Conservation (phyloP, 2,329 filamentous ascomycete species). For the Arachnomyces sp. region DNA sequence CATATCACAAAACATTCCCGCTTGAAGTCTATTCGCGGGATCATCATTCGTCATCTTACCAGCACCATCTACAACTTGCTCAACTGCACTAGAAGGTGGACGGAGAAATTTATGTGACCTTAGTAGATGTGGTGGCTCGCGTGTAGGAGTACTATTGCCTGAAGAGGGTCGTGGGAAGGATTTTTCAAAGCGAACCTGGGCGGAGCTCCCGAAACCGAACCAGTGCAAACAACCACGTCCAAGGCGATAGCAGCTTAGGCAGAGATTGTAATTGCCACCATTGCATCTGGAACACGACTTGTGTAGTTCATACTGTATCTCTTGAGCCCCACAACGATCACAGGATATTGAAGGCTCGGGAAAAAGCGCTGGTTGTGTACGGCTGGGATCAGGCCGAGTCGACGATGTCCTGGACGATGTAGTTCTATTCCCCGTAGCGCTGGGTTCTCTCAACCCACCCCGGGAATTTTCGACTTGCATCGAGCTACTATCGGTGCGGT, state of each 20-base stretch:
- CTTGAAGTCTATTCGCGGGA: conserved; percentile 60
- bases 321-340: conserved; percentile 57
- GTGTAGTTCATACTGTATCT: conserved; percentile 80
- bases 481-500: too few species aligned
- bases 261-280: conserved; percentile 68
- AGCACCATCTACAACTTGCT: conserved; percentile 26
- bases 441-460: background rate
- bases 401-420: conserved; percentile 24
- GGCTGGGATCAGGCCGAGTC: conserved; percentile 23
- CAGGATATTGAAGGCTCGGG: conserved; percentile 68
- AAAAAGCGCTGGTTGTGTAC: conserved; percentile 36
- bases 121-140: conserved; percentile 48
- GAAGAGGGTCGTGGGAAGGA: conserved; percentile 33
- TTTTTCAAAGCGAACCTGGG: conserved; percentile 60
- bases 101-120: conserved; percentile 27
- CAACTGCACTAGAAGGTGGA: conserved; percentile 20
- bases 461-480: too few species aligned
- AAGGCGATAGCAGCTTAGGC: conserved; percentile 68
- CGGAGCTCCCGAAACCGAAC: conserved; percentile 76
- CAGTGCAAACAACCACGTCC: conserved; percentile 75
- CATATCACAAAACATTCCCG: conserved; percentile 74
- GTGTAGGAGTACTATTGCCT: conserved; percentile 32
- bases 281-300: conserved; percentile 71
- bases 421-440: conserved; percentile 2
- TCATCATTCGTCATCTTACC: conserved; percentile 55